Evolutionary conservation across 2,329 filamentous ascomycete species (phyloP).

Genomic region (Xylaria sp.): DNA sequence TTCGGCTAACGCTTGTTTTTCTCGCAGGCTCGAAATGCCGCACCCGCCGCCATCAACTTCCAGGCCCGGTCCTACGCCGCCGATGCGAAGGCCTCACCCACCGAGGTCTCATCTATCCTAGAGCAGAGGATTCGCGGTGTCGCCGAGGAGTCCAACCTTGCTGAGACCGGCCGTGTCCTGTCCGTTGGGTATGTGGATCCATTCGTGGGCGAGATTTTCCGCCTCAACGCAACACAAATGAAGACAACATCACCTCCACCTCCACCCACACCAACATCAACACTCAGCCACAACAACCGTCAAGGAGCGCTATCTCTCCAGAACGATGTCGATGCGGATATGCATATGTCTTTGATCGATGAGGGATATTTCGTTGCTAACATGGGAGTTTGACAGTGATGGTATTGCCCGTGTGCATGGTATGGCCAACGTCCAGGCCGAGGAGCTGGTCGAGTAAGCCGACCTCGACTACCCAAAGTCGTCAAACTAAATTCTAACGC

Average conservation of each 20-base stretch:
- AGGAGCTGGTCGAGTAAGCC: slow-evolving; percentile 99
- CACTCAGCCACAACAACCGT: slow-evolving; percentile 21
- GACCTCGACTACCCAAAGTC: slow-evolving; percentile 34
- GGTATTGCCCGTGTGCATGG: slow-evolving; percentile 99
- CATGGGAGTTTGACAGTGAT: slow-evolving; percentile 73
- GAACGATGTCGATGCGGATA: slow-evolving; percentile 3
- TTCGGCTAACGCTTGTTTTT: slow-evolving; percentile 66
- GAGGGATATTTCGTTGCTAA: slow-evolving; percentile 42
- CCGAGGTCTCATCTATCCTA: slow-evolving; percentile 98
- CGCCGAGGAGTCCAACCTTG: slow-evolving; percentile 93
- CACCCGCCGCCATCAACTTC: slow-evolving; percentile 80
- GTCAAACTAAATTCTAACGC: slow-evolving; percentile 37
- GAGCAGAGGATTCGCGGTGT: slow-evolving; percentile 99
- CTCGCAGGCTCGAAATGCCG: slow-evolving; percentile 83
- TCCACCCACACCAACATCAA: slow-evolving; percentile 13
- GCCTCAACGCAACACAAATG: slow-evolving; percentile 31
- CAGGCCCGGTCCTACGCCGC: slow-evolving; percentile 89
- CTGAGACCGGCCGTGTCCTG: slow-evolving; percentile 98
- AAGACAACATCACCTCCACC: slow-evolving; percentile 30
- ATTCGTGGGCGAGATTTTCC: slow-evolving; percentile 43
- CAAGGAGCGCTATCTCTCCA: slow-evolving; percentile 4
- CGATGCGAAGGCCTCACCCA: slow-evolving; percentile 94
- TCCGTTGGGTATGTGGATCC: slow-evolving; percentile 88
- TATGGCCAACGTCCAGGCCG: slow-evolving; percentile 99
- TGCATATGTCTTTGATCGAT: slow-evolving; percentile 22